These are phyloP conservation scores for Pisolithus orientalis DNA, from an alignment of 768 basidiomycete species.

Conservation along the genomic window DNA sequence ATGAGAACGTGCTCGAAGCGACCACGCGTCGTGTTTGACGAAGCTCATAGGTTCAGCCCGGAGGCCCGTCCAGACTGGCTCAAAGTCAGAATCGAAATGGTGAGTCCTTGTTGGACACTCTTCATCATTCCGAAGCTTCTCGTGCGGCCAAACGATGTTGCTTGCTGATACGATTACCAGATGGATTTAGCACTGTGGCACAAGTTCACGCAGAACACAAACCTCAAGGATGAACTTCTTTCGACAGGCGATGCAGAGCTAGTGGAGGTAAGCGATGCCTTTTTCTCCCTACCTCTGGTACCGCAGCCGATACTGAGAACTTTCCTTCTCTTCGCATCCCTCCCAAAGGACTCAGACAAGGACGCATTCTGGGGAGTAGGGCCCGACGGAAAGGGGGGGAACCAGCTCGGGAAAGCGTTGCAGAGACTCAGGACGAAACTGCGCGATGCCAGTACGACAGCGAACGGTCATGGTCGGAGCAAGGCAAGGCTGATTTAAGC, in stretches of 20 bases:
- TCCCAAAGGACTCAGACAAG: slow-evolving; percentile 20
- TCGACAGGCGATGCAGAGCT: slow-evolving; percentile 33
- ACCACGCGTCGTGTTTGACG: slow-evolving; percentile 28
- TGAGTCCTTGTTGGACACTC: slow-evolving; percentile 2
- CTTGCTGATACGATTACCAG: slow-evolving; percentile 3
- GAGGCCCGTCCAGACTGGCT: slow-evolving; percentile 32
- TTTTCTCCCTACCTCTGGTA: not conserved
- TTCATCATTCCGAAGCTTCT: not conserved
- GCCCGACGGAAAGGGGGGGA: slow-evolving; percentile 30
- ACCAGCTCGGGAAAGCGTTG: slow-evolving; percentile 37
- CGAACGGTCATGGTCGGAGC: slow-evolving; percentile 2
- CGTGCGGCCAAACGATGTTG: not conserved
- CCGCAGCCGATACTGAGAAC: no score
- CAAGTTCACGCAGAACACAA: slow-evolving; percentile 36
- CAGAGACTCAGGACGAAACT: slow-evolving; percentile 30
- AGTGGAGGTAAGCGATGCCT: slow-evolving; percentile 30
- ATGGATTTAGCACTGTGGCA: slow-evolving; percentile 35
- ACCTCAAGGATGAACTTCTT: slow-evolving; percentile 30
- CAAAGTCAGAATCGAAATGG: slow-evolving; percentile 27
- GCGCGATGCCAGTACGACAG: slow-evolving; percentile 11
- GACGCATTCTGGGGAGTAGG: slow-evolving; percentile 41
- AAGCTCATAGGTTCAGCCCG: slow-evolving; percentile 30
- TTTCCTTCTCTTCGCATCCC: not conserved
- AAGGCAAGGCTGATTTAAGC: not conserved
- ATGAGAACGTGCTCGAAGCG: slow-evolving; percentile 29